Conservation (phyloP, 306 rosid species). For the Mimosa pudica region DNA sequence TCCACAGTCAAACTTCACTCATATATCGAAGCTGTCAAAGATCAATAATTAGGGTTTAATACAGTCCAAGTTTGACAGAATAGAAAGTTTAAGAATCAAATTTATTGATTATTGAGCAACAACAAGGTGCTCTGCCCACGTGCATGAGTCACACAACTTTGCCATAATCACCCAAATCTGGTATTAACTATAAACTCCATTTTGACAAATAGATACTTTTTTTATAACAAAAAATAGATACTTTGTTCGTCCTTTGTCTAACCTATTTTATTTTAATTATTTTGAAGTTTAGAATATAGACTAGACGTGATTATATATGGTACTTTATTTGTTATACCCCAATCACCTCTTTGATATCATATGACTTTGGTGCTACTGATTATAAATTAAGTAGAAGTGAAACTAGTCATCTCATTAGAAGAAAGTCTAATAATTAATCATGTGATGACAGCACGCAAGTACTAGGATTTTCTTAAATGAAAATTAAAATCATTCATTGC, state of each 20-base stretch:
- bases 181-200: background rate
- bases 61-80: background rate
- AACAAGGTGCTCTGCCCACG: background rate
- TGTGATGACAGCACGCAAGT: background rate
- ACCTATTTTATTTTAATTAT: too few relatives aligned
- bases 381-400: background rate
- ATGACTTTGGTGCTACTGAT: background rate
- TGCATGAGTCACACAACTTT: conserved; percentile 2
- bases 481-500: too few relatives aligned
- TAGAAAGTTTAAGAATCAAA: background rate
- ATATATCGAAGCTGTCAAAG: conserved; percentile 1
- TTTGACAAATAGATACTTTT: background rate
- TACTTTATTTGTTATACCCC: background rate
- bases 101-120: background rate
- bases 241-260: background rate
- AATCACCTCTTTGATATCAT: background rate
- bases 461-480: background rate
- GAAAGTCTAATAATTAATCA: background rate
- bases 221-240: too few relatives aligned
- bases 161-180: background rate
- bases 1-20: background rate
- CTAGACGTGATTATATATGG: too few relatives aligned
- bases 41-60: background rate
- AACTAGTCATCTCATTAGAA: background rate
- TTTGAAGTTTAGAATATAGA: too few relatives aligned